phyloP scores from a whole-genome alignment of 179 eudicot species.

The Nepenthes alata region DNA sequence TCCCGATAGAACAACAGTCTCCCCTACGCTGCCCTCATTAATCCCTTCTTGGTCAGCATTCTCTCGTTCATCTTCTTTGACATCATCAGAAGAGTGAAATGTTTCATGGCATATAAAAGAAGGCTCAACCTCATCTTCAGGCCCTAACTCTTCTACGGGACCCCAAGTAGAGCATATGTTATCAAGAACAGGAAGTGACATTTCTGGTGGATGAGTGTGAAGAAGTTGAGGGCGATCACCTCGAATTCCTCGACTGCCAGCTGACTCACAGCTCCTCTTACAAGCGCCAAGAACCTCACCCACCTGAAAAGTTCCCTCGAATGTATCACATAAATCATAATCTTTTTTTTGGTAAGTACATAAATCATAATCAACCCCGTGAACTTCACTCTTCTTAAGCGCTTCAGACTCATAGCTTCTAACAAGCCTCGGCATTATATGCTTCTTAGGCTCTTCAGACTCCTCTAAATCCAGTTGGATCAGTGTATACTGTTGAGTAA shows the following conservation, averaged over 20 bases:
- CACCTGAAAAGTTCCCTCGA: conserved; percentile 7
- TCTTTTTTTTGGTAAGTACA: no score
- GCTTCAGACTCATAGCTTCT: conserved; percentile 1
- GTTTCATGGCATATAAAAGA: neutral
- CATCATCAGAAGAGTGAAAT: conserved; percentile 7
- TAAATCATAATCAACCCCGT: neutral
- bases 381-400: neutral
- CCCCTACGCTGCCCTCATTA: conserved; percentile 18
- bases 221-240: conserved; percentile 40
- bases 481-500: neutral
- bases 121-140: conserved; percentile 20
- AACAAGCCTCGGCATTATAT: neutral
- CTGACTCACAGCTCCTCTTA: neutral
- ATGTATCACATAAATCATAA: neutral
- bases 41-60: conserved; percentile 9
- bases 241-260: conserved; percentile 35
- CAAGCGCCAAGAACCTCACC: conserved; percentile 2
- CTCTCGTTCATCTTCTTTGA: conserved; percentile 16
- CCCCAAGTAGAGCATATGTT: conserved; percentile 56
- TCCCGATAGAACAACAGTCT: conserved; percentile 15
- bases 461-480: neutral
- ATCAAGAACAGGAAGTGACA: conserved; percentile 24
- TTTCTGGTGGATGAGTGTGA: conserved; percentile 41
- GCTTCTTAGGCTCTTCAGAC: neutral
- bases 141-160: conserved; percentile 32